These are phyloP conservation scores for Jasminum sambac DNA, from an alignment of 257 asterid genomes.

Conservation along the genomic window DNA sequence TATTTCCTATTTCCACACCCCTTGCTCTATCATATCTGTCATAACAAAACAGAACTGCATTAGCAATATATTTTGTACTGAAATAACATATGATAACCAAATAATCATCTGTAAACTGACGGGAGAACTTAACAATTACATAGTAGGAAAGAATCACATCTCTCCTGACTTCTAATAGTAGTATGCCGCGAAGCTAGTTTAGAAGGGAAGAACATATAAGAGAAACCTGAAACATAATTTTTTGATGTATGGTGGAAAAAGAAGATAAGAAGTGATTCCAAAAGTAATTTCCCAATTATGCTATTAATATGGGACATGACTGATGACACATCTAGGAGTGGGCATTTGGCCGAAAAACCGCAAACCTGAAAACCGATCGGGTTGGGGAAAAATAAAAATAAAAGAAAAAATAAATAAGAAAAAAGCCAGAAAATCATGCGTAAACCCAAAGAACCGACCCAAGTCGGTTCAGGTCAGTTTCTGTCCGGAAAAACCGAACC, in stretches of 20 bases:
- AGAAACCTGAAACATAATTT: no score
- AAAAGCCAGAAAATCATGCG: no score
- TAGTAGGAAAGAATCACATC: neutral
- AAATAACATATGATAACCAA: neutral
- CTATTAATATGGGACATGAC: neutral
- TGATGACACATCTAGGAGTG: neutral
- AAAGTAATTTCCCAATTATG: neutral
- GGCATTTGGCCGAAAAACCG: no score
- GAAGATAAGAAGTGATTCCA: no score
- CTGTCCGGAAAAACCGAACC: no score
- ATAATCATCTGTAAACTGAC: neutral
- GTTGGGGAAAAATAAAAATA: no score
- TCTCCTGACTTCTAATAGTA: neutral
- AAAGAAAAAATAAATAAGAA: no score
- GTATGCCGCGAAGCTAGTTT: neutral
- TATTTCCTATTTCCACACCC: conserved; percentile 96
- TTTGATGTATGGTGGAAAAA: no score
- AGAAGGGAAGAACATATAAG: no score
- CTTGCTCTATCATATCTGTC: conserved; percentile 93
- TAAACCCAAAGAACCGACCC: no score
- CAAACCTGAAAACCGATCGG: no score
- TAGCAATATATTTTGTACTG: neutral
- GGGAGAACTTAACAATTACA: neutral
- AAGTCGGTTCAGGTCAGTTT: no score
- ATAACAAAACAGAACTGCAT: conserved; percentile 9